Base-by-base conservation (phyloP, 208 protist species). In the Leishmania arabica region DNA sequence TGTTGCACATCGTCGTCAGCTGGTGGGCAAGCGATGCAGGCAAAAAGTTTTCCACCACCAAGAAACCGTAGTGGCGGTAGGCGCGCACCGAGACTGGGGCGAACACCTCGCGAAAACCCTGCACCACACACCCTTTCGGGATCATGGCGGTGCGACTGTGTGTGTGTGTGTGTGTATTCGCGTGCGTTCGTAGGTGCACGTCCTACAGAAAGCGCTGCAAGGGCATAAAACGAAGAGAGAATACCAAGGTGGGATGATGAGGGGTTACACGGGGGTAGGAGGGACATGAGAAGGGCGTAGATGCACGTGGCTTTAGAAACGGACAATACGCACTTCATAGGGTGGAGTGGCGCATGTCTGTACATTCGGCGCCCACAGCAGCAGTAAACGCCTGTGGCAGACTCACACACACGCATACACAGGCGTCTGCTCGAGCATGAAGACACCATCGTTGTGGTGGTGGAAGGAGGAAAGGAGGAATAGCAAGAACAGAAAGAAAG, bases 11-110 rank as follows among this genome's bases (percentile, higher is more conserved):
- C 27, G 69, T 4, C 13, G 90, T 81, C 42, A 96, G 89, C 47
- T 47, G 49, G 5, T 53, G 65, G 21, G 84, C 45, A 51, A 83
- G 34, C 2, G 65, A 56, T 8, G 53, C 5, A 19, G 65, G n/a
- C 4, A 96, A 53, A 66, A 94, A 91, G 24, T 78, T 45, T 24
- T 91, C 77, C 17, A 89, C 89, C 15, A 95, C 56, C 49, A 96
- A 68, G 49, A 91, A 58, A 51, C 93, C 93, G 69, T 90, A 78
- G 62, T 94, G 88, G 37, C 93, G 88, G 77, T 93, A 96, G 47
- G 82, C 86, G 34, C 91, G 86, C 65, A 96, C 86, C 34, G 85
- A 85, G 11, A 66, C 85, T 40, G 90, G 84, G 1, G 87, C 85
- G 62, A 91, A 64, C 34, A 91, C 85, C 13, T 78, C 88, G 7